Evolutionary conservation across 495 filamentous ascomycete species (phyloP).

Genomic region (Thozetella sp.): DNA sequence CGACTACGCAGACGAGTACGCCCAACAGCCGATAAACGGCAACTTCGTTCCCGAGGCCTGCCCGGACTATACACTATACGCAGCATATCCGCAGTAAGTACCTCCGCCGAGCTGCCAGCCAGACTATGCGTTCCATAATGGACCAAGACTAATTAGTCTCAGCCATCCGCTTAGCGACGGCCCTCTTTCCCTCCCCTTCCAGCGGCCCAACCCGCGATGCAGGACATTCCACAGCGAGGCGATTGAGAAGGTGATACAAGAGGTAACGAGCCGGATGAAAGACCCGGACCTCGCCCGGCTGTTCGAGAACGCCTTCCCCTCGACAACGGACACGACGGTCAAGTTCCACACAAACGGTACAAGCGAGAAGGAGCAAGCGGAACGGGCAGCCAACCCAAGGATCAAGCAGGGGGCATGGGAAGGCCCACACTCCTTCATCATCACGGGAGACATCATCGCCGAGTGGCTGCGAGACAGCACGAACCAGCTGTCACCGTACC

Average conservation of each 20-base stretch:
- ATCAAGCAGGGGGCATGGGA: slow-evolving; percentile 68
- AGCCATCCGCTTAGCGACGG: slow-evolving; percentile 81
- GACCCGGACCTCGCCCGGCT: slow-evolving; percentile 89
- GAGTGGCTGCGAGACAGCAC: slow-evolving; percentile 98
- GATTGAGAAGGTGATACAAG: slow-evolving; percentile 85
- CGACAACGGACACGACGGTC: slow-evolving; percentile 91
- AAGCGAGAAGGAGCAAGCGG: slow-evolving; percentile 27
- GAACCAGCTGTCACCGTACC: slow-evolving; percentile 91
- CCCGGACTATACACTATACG: slow-evolving; percentile 55
- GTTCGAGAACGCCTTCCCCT: slow-evolving; percentile 97
- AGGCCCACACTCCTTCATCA: slow-evolving; percentile 89
- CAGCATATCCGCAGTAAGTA: slow-evolving; percentile 45
- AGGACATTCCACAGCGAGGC: slow-evolving; percentile 84
- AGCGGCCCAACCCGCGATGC: slow-evolving; percentile 78
- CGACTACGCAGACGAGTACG: slow-evolving; percentile 7
- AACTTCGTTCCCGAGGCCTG: slow-evolving; percentile 36
- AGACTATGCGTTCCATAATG: neutral
- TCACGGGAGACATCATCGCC: slow-evolving; percentile 98
- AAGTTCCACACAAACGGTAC: slow-evolving; percentile 54
- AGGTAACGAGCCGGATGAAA: slow-evolving; percentile 76
- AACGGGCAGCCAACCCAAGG: slow-evolving; percentile 8
- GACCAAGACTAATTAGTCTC: slow-evolving; percentile 5
- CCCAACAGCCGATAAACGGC: slow-evolving; percentile 3
- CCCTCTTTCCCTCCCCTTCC: slow-evolving; percentile 80
- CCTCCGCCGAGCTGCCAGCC: neutral